A percentile compares a stretch with the other conserved stretches of the same genome.
Evolutionary conservation across 2,329 filamentous ascomycete genomes (phyloP).

Genomic region (Phialocephala sp.): DNA sequence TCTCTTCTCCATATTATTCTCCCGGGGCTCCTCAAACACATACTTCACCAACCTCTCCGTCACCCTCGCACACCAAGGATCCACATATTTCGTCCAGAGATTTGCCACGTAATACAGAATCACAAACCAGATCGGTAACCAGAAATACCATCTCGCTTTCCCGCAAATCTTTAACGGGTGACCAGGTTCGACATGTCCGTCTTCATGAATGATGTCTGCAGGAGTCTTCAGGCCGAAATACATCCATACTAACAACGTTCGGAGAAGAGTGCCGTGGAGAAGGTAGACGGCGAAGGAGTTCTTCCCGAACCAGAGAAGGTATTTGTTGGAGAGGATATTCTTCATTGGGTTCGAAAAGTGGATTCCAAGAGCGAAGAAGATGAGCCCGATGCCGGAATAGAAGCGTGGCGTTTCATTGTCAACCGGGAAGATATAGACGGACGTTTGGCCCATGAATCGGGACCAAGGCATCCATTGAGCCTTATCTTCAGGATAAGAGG

Average conservation of each 20-base stretch:
- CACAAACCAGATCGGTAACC: conserved; percentile 52
- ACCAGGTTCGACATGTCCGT: conserved; percentile 45
- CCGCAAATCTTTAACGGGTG: conserved; percentile 46
- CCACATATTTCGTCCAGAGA: conserved; percentile 59
- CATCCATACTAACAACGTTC: conserved; percentile 65
- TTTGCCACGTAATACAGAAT: conserved; percentile 53
- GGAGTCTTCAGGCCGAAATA: conserved; percentile 54
- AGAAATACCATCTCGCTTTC: conserved; percentile 46
- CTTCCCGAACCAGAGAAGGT: conserved; percentile 66
- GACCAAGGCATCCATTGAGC: conserved; percentile 62
- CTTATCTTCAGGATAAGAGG: conserved; percentile 64
- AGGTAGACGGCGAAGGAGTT: conserved; percentile 70
- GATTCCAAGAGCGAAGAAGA: conserved; percentile 56
- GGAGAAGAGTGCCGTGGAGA: conserved; percentile 65
- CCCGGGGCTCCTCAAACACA: conserved; percentile 32
- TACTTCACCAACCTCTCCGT: conserved; percentile 47
- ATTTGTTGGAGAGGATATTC: conserved; percentile 57
- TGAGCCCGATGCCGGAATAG: conserved; percentile 55
- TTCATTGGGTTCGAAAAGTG: conserved; percentile 59
- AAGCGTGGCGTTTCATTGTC: conserved; percentile 55
- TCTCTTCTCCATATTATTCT: conserved; percentile 29
- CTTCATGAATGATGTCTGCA: conserved; percentile 36
- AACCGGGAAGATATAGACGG: conserved; percentile 52
- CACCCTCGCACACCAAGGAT: conserved; percentile 55
- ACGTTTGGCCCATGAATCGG: conserved; percentile 47